Base-by-base conservation (phyloP, 331 rosid species). In the Erythrophleum ivorense region DNA sequence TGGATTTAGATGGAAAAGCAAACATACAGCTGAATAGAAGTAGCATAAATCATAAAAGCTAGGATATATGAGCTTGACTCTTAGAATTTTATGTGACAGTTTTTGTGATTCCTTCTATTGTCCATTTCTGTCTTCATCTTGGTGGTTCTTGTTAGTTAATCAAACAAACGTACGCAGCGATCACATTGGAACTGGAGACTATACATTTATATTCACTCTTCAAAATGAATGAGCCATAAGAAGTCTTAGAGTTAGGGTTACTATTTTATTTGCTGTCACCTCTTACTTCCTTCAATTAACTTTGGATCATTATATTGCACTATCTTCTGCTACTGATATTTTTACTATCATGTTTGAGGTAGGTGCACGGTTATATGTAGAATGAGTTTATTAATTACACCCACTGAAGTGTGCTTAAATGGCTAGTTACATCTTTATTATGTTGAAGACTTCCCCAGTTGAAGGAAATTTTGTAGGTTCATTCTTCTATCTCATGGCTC, bases 381-480 rank as follows among this genome's bases (percentile, higher is more conserved):
- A 53, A 15, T 55, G 24, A 38, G 11, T 34, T 65, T 66, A 11
- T 55, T 29, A 58, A 66, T 65, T 21, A 66, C 11, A 70, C 54
- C 55, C 19, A 2, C 53, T 48, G 40, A 48, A 54, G 46, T 54
- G 34, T 81, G 24, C 50, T 64, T 29, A 13, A 59, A 67, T 68
- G 38, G 50, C 70, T 40, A 29, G 3, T 33, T 73, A 50, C 67
- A 11, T 29, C 36, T 40, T 16, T 74, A 43, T 65, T 40, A 36
- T 24, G 72, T 45, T 36, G 40, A 59, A 15, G 66, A 83, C 66
- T 72, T 58, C 16, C 13, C 64, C 21, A 9, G 52, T 53, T 45
- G 53, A 71, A 72, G 72, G n/a, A 15, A 59, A 36, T 55, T 58
- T 48, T 13, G 38, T n/a, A 62, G 68, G 13, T 62, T 62, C 43